phyloP scores from a whole-genome alignment of 352 stramenopile species.

The Globisporangium perplexum region DNA sequence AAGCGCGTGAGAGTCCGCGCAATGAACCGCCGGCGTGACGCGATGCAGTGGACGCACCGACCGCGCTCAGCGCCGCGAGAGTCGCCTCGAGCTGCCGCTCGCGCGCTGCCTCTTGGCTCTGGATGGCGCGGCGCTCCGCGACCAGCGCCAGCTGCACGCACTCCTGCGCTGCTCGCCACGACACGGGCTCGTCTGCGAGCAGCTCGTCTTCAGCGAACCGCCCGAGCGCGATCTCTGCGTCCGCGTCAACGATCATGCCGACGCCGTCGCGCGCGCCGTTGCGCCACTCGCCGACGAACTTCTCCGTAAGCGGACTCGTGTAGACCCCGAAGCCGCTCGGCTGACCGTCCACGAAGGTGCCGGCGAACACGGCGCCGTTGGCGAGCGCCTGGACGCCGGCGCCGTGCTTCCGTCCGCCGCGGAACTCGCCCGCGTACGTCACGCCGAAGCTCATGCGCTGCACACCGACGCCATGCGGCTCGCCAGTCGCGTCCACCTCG shows the following conservation, averaged over 20 bases:
- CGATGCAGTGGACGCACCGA: constrained; percentile 17
- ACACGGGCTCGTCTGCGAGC: background rate
- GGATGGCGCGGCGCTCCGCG: constrained; percentile 26
- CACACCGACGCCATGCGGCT: constrained; percentile 32
- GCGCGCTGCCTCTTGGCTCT: constrained; percentile 32
- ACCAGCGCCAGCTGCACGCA: constrained; percentile 31
- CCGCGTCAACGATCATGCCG: constrained; percentile 27
- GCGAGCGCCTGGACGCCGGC: constrained; percentile 32
- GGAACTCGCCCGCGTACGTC: constrained; percentile 33
- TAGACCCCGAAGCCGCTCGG: constrained; percentile 37
- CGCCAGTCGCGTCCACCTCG: constrained; percentile 19
- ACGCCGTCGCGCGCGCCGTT: constrained; percentile 30
- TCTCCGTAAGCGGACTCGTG: constrained; percentile 30
- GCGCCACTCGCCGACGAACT: constrained; percentile 38
- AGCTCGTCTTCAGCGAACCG: constrained; percentile 21
- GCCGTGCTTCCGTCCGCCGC: constrained; percentile 26
- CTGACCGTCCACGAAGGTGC: constrained; percentile 23
- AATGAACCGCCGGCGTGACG: background rate
- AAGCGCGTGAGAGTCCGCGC: background rate
- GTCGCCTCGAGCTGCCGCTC: constrained; percentile 24
- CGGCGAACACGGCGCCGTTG: constrained; percentile 35
- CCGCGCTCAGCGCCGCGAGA: constrained; percentile 20
- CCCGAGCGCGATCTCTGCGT: constrained; percentile 17
- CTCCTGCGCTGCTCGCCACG: constrained; percentile 14
- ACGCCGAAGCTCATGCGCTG: constrained; percentile 26